phyloP scores from a whole-genome alignment of 768 basidiomycete genomes.

The Mycena maculata region DNA sequence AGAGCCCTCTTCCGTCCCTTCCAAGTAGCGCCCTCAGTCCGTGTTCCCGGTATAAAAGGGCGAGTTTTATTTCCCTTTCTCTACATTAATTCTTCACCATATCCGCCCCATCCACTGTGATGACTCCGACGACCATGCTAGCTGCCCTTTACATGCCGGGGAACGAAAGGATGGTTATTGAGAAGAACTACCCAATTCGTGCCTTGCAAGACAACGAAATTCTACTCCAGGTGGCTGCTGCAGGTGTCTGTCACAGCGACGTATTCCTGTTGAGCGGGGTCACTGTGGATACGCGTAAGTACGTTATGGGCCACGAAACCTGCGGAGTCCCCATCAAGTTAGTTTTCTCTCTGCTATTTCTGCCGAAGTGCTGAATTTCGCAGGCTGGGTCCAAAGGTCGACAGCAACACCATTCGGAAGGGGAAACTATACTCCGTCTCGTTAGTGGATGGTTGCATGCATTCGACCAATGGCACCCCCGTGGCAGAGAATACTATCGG shows the following conservation, averaged over 20 bases:
- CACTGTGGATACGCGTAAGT: background rate
- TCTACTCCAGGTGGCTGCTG: constrained; percentile 8
- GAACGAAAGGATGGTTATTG: constrained; percentile 14
- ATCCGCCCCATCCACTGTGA: background rate
- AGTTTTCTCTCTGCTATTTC: background rate
- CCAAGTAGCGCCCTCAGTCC: too few relatives aligned
- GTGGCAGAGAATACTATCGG: constrained; percentile 22
- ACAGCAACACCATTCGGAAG: constrained; percentile 2
- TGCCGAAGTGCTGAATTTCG: too few relatives aligned
- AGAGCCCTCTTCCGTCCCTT: too few relatives aligned
- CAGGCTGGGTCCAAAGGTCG: constrained; percentile 34
- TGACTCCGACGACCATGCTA: constrained; percentile 14
- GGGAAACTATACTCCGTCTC: constrained; percentile 28
- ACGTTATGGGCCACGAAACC: constrained; percentile 8
- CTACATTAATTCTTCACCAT: too few relatives aligned
- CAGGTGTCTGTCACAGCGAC: constrained; percentile 9
- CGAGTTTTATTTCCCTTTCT: too few relatives aligned
- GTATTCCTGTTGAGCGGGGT: background rate
- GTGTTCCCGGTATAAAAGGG: too few relatives aligned
- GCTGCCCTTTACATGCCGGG: constrained; percentile 16
- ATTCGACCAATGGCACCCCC: constrained; percentile 1
- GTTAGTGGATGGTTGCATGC: background rate
- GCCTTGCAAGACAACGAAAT: constrained; percentile 10
- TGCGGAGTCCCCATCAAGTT: constrained; percentile 14
- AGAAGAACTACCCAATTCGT: constrained; percentile 9